Conservation (phyloP, 345 rosid species). For the Salix exigua region DNA sequence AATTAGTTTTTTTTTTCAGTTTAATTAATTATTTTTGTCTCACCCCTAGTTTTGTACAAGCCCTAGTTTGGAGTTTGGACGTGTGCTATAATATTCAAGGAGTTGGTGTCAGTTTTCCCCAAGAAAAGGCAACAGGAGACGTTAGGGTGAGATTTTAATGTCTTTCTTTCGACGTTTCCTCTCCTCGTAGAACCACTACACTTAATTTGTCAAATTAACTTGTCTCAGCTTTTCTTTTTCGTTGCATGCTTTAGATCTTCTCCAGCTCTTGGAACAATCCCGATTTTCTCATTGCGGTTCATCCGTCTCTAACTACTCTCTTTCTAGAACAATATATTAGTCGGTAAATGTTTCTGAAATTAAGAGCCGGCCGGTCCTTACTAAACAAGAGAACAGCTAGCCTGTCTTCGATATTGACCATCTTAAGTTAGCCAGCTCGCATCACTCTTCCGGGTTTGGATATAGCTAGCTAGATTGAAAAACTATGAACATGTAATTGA, state of each 20-base stretch:
- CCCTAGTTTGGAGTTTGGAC: too few relatives aligned
- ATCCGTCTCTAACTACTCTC: slow-evolving; percentile 39
- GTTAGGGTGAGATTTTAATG: not conserved
- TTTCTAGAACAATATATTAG: slow-evolving; percentile 1
- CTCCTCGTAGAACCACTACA: not conserved
- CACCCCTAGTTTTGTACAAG: too few relatives aligned
- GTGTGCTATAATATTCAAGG: not conserved
- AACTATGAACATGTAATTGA: not conserved
- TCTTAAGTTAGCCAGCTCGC: not conserved
- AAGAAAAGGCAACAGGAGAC: slow-evolving; percentile 18
- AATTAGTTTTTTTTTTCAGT: too few relatives aligned
- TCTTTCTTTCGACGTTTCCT: slow-evolving; percentile 17
- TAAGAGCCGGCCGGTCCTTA: not conserved
- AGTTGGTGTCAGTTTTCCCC: slow-evolving; percentile 22
- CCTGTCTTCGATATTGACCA: not conserved
- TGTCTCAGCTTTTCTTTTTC: not conserved
- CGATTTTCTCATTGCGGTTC: slow-evolving; percentile 36
- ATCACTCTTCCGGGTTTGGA: too few relatives aligned
- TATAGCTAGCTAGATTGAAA: not conserved
- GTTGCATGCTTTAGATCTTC: not conserved
- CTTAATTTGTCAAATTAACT: slow-evolving; percentile 17
- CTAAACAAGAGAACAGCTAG: not conserved
- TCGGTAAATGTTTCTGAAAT: not conserved
- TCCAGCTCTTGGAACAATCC: slow-evolving; percentile 9
- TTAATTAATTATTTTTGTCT: too few relatives aligned